Evolutionary conservation across 2,329 filamentous ascomycete species (phyloP).

Genomic region (Arthroderma sp.): DNA sequence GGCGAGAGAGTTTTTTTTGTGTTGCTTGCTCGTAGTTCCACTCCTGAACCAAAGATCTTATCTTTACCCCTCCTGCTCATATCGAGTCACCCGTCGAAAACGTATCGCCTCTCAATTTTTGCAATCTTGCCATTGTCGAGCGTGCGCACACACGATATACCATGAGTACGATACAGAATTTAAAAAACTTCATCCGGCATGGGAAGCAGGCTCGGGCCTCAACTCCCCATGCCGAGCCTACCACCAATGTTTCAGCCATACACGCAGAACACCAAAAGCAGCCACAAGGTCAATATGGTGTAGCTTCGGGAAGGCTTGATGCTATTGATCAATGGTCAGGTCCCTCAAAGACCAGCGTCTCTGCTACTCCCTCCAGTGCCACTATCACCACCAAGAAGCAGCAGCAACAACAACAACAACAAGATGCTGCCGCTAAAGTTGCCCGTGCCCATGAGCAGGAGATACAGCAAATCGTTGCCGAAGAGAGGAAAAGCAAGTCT

Average conservation of each 20-base stretch:
- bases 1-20: no score
- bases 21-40: not conserved
- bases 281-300: constrained; percentile 32
- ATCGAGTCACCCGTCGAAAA: not conserved
- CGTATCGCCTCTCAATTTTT: not conserved
- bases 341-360: constrained; percentile 35
- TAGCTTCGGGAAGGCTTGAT: constrained; percentile 48
- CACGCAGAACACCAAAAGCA: constrained; percentile 51
- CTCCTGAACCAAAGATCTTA: not conserved
- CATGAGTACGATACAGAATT: constrained; percentile 74
- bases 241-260: constrained; percentile 49
- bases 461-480: constrained; percentile 73
- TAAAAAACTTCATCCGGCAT: constrained; percentile 97
- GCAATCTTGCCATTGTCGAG: not conserved
- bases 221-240: constrained; percentile 48
- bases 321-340: constrained; percentile 45
- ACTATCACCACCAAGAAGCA: constrained; percentile 36
- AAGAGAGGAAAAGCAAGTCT: constrained; percentile 73
- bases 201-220: constrained; percentile 80
- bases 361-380: no score
- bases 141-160: no score
- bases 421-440: constrained; percentile 35
- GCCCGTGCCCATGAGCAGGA: constrained; percentile 43
- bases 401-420: constrained; percentile 3
- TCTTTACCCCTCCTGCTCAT: not conserved